Conservation (phyloP, 768 basidiomycete genomes). For the Russula vinacea region DNA sequence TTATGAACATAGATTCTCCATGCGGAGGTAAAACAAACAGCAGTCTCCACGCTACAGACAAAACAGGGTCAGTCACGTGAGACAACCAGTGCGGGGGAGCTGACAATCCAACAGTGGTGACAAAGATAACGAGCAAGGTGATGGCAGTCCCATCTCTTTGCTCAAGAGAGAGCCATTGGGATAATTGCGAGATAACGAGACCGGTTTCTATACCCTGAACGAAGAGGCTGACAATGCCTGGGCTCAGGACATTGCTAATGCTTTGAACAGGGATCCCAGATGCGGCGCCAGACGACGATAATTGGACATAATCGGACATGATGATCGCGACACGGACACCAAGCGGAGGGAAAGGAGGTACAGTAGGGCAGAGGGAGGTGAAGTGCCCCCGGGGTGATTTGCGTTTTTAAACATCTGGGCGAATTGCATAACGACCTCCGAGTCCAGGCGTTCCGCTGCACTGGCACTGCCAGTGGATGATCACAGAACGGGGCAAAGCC, state of each 20-base stretch:
- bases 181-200: slow-evolving; percentile 19
- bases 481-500: neutral
- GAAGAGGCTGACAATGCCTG: slow-evolving; percentile 20
- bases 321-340: slow-evolving; percentile 2
- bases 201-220: slow-evolving; percentile 22
- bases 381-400: neutral
- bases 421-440: neutral
- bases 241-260: slow-evolving; percentile 4
- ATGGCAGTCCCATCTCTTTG: slow-evolving; percentile 1
- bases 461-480: neutral
- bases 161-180: slow-evolving; percentile 15
- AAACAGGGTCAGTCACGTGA: neutral
- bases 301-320: slow-evolving; percentile 2
- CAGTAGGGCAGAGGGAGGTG: neutral
- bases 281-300: neutral
- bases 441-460: neutral
- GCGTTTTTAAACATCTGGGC: neutral
- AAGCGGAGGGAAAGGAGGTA: neutral
- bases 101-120: slow-evolving; percentile 20
- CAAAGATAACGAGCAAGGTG: slow-evolving; percentile 12
- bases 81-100: neutral
- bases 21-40: slow-evolving; percentile 11
- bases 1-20: slow-evolving; percentile 15
- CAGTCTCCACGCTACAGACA: slow-evolving; percentile 11
- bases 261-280: slow-evolving; percentile 1